These are phyloP conservation scores for Chrysosporium queenslandicum DNA, from an alignment of 2,329 filamentous ascomycete species.

Conservation along the genomic window DNA sequence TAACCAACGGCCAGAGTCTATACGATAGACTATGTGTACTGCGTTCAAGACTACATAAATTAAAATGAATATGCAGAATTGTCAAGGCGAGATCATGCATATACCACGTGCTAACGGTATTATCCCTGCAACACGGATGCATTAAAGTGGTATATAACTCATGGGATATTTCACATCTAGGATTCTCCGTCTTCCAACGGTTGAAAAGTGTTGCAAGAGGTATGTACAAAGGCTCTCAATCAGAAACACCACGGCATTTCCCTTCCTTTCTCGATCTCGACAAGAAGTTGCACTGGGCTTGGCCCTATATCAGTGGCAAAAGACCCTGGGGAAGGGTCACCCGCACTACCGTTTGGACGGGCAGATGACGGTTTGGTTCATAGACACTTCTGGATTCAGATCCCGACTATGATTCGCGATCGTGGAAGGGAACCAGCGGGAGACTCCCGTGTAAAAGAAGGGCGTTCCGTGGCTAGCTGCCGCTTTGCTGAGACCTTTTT, in stretches of 20 bases:
- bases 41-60: background rate
- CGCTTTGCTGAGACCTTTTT: background rate
- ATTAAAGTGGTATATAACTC: background rate
- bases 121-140: conserved; percentile 6
- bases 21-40: background rate
- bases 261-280: background rate
- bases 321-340: background rate
- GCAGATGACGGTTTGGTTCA: conserved; percentile 7
- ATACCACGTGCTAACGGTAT: conserved; percentile 8
- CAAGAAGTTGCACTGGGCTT: background rate
- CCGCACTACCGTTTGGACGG: background rate
- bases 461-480: conserved; percentile 11
- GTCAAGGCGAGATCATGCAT: conserved; percentile 9
- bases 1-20: background rate
- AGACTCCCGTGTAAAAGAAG: background rate
- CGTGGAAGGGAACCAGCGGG: conserved; percentile 4
- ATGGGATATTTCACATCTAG: conserved; percentile 4
- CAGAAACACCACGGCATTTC: no score
- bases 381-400: conserved; percentile 6
- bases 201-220: background rate
- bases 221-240: no score
- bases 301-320: background rate
- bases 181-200: background rate
- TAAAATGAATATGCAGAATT: background rate
- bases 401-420: conserved; percentile 9